phyloP scores from a whole-genome alignment of 257 asterid species.

The Penstemon davidsonii region DNA sequence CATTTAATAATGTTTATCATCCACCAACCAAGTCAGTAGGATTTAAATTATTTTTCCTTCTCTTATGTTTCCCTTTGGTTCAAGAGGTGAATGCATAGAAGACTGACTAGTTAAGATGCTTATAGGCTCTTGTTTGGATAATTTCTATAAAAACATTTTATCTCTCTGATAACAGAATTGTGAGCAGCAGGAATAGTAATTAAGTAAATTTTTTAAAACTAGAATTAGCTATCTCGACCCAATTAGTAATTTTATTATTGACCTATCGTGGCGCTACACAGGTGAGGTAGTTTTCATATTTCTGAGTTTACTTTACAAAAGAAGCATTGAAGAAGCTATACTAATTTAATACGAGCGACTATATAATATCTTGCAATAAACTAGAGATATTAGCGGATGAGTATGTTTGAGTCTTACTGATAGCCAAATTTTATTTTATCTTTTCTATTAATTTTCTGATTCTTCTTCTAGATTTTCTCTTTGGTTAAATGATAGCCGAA shows the following conservation, averaged over 20 bases:
- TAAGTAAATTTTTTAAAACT: background rate
- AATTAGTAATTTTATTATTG: background rate
- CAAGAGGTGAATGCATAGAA: background rate
- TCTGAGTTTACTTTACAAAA: background rate
- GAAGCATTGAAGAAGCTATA: background rate
- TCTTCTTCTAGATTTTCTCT: background rate
- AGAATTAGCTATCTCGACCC: background rate
- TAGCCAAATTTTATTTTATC: too few relatives aligned
- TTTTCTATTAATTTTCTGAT: background rate
- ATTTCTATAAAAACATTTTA: background rate
- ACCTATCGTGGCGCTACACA: background rate
- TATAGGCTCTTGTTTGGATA: background rate
- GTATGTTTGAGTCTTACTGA: too few relatives aligned
- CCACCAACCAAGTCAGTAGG: slow-evolving; percentile 5
- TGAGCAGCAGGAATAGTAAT: background rate
- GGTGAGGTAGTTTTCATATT: background rate
- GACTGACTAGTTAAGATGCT: slow-evolving; percentile 8
- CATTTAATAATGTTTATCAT: slow-evolving; percentile 3
- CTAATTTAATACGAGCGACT: background rate
- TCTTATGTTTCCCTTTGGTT: background rate
- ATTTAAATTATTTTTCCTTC: background rate
- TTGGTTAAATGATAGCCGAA: background rate
- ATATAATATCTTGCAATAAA: background rate
- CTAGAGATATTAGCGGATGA: too few relatives aligned
- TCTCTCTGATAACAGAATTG: background rate